phyloP scores from a whole-genome alignment of 2,329 filamentous ascomycete species.

The Botrytis tulipae region DNA sequence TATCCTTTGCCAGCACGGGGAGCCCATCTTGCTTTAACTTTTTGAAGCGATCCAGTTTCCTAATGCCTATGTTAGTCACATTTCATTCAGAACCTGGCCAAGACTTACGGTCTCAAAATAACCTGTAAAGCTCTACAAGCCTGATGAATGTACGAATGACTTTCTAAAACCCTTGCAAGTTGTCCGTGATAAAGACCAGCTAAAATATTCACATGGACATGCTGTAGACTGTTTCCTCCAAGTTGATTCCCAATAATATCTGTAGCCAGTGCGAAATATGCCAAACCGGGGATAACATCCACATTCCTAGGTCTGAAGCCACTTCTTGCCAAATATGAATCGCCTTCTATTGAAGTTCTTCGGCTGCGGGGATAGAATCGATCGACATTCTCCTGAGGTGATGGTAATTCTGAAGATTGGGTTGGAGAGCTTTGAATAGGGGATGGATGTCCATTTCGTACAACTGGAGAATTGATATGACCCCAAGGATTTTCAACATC shows the following conservation, averaged over 20 bases:
- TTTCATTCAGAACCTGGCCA: slow-evolving; percentile 1
- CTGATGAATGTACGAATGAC: slow-evolving; percentile 61
- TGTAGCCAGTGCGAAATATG: slow-evolving; percentile 83
- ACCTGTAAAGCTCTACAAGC: slow-evolving; percentile 62
- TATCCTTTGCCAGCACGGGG: slow-evolving; percentile 45
- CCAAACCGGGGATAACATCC: slow-evolving; percentile 82
- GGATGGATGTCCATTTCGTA: slow-evolving; percentile 53
- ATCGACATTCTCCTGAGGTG: slow-evolving; percentile 49
- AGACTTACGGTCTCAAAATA: slow-evolving; percentile 63
- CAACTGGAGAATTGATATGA: slow-evolving; percentile 29
- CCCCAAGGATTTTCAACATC: slow-evolving; percentile 26
- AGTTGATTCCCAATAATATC: slow-evolving; percentile 82
- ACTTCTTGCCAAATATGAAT: slow-evolving; percentile 28
- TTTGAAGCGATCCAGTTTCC: slow-evolving; percentile 41
- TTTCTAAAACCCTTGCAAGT: slow-evolving; percentile 81
- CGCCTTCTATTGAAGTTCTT: slow-evolving; percentile 50
- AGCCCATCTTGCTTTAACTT: slow-evolving; percentile 39
- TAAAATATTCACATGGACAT: slow-evolving; percentile 81
- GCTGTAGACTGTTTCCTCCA: slow-evolving; percentile 77
- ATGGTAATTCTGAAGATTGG: slow-evolving; percentile 46
- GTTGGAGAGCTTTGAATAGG: slow-evolving; percentile 56
- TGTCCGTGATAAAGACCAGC: slow-evolving; percentile 89
- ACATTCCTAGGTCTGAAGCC: slow-evolving; percentile 56
- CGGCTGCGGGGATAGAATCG: slow-evolving; percentile 43
- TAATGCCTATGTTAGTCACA: slow-evolving; percentile 22